Conservation (phyloP, 1,284 basidiomycete species). For the Malassezia vespertilionis region DNA sequence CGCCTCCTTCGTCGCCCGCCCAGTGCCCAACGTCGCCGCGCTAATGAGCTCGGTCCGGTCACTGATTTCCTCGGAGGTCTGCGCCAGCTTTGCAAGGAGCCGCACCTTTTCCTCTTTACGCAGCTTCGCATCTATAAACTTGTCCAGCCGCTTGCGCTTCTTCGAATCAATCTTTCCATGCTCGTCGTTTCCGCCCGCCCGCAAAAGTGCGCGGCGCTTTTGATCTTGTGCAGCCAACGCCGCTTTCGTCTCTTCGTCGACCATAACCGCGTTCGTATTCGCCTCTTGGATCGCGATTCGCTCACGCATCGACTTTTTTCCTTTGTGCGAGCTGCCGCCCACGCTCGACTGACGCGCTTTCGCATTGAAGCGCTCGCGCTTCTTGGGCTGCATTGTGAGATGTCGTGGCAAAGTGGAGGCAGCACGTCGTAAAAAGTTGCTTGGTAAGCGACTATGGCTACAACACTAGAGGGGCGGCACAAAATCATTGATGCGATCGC, state of each 20-base stretch:
- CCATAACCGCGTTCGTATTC: slow-evolving; percentile 36
- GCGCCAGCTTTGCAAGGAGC: slow-evolving; percentile 39
- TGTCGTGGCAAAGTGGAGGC: too few species aligned
- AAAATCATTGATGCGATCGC: slow-evolving; percentile 26
- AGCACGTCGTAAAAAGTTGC: too few species aligned
- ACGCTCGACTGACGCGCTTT: slow-evolving; percentile 38
- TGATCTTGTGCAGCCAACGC: slow-evolving; percentile 26
- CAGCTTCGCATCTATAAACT: slow-evolving; percentile 45
- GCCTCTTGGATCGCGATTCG: slow-evolving; percentile 19
- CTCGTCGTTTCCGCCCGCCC: slow-evolving; percentile 26
- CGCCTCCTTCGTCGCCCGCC: slow-evolving; percentile 27
- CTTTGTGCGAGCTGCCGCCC: slow-evolving; percentile 43
- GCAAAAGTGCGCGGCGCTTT: slow-evolving; percentile 21
- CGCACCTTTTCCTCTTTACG: slow-evolving; percentile 43
- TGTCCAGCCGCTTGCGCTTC: slow-evolving; percentile 47
- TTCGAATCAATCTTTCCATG: slow-evolving; percentile 37
- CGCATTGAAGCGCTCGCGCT: slow-evolving; percentile 40
- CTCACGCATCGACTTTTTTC: slow-evolving; percentile 27
- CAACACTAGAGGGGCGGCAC: slow-evolving; percentile 17
- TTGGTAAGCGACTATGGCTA: too few species aligned
- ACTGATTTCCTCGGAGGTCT: slow-evolving; percentile 31
- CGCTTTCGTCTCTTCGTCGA: slow-evolving; percentile 23
- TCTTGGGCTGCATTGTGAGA: slow-evolving; percentile 11
- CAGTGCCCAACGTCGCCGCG: slow-evolving; percentile 42
- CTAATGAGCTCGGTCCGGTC: slow-evolving; percentile 36